These are phyloP conservation scores for Botryococcus braunii DNA, from an alignment of 163 green algal genomes.

Conservation along the genomic window DNA sequence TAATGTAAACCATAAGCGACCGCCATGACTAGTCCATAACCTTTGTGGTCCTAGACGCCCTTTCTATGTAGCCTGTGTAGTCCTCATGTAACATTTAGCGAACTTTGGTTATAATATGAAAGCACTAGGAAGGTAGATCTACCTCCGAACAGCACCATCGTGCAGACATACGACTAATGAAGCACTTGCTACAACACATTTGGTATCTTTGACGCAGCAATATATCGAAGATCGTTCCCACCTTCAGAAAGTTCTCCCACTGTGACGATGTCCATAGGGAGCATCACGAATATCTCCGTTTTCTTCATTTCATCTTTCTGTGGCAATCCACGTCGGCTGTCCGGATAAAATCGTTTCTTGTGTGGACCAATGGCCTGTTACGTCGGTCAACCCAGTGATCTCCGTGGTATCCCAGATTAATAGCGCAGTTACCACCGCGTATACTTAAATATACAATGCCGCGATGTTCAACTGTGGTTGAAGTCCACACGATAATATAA, in stretches of 20 bases:
- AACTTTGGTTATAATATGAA: background rate
- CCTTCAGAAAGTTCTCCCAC: constrained; percentile 8
- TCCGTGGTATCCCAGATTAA: no score
- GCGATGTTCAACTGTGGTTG: no score
- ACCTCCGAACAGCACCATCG: background rate
- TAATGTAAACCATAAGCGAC: no score
- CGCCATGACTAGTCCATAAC: background rate
- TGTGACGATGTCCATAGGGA: constrained; percentile 9
- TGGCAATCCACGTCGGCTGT: no score
- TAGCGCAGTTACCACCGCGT: no score
- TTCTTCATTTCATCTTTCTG: constrained; percentile 7
- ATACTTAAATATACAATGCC: no score
- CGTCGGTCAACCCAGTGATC: no score
- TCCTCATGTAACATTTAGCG: background rate
- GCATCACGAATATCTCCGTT: constrained; percentile 13
- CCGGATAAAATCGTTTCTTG: no score
- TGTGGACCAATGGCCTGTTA: no score
- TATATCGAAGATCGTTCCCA: background rate
- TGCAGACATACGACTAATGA: background rate
- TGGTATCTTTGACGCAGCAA: background rate
- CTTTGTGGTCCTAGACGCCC: background rate
- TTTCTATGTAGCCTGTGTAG: background rate
- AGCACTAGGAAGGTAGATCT: background rate
- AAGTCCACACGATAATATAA: no score
- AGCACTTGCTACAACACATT: background rate